Evolutionary conservation across 2,329 filamentous ascomycete species (phyloP), one percentile per base, ranked within the genome.

Genomic region (Hypomyces rosellus): DNA sequence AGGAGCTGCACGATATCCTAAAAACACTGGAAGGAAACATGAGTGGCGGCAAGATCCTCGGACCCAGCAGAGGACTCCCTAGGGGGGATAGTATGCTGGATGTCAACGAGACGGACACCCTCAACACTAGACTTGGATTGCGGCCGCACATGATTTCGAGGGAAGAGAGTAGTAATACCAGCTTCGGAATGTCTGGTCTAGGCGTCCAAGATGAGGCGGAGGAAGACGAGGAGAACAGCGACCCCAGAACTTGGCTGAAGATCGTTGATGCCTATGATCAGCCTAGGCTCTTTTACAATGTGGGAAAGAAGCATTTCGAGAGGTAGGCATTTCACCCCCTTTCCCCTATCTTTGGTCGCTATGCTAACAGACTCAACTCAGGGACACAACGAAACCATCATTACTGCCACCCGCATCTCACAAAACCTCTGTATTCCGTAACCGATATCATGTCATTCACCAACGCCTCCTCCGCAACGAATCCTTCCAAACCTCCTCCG

Each of bases 381-480:
- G 81, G 62, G 77, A 85, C 47, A 74, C 76, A 4, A 75, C 77
- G 12, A 82, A 82, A 56, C 80, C 87, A 13, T 85, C 85, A 1
- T 65, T 92, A 38, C 74, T 99, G 55, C 89, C 95, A 0, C 74
- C 81, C 8, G 83, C 89, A 14, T 81, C 84, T 5, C 86, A 91
- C 62, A 96, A 95, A 67, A 96, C 89, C 2, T 75, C 82, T 3
- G 74, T 93, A 41, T 96, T 96, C 69, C 82, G 90, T 57, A 91
- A 96, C 65, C 81, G 91, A 55, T 97, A 95, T 66, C 87, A 96
- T 60, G 80, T 97, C 49, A 86, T 97, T 46, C 88, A 96, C 65
- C 92, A 97, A 66, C 85, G 93, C 15, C 80, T 97, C 15, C 79
- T 97, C 38, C 85, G 93, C 45, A 96, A 96, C 64, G 90, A 96